A percentile compares a stretch with the other conserved stretches of the same genome.
Conservation (phyloP, 768 basidiomycete species). For the Lactarius sp. region DNA sequence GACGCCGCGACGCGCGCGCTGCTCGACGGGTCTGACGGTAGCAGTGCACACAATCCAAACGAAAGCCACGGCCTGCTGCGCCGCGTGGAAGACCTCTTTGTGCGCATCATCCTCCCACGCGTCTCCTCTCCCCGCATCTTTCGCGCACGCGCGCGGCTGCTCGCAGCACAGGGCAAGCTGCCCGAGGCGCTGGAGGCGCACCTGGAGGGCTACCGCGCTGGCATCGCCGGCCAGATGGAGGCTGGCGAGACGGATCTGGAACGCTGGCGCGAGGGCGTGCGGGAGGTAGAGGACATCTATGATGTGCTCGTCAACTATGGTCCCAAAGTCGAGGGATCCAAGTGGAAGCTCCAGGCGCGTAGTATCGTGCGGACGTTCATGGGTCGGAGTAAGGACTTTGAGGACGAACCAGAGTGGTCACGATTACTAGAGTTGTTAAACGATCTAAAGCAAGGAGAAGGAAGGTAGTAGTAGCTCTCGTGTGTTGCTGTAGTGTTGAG, state of each 20-base stretch:
- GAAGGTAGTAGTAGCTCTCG: background rate
- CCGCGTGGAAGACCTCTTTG: slow-evolving; percentile 69
- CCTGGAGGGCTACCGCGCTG: slow-evolving; percentile 78
- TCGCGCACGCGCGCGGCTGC: slow-evolving; percentile 75
- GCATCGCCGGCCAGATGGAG: slow-evolving; percentile 55
- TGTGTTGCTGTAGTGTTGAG: no score
- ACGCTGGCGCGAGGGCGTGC: slow-evolving; percentile 70
- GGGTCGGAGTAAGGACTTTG: slow-evolving; percentile 79
- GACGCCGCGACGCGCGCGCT: slow-evolving; percentile 69
- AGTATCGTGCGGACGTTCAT: slow-evolving; percentile 87
- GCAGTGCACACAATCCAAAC: slow-evolving; percentile 45
- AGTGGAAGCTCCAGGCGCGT: slow-evolving; percentile 84
- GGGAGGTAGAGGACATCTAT: slow-evolving; percentile 79
- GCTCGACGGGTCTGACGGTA: slow-evolving; percentile 35
- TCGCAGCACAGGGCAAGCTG: slow-evolving; percentile 69
- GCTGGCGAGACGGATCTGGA: slow-evolving; percentile 61
- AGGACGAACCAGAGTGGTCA: slow-evolving; percentile 83
- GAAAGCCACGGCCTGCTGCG: slow-evolving; percentile 62
- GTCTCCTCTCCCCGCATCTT: slow-evolving; percentile 76
- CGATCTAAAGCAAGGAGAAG: slow-evolving; percentile 47
- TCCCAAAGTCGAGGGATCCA: slow-evolving; percentile 51
- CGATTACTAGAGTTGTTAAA: slow-evolving; percentile 60
- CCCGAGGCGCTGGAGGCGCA: slow-evolving; percentile 76
- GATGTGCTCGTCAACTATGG: slow-evolving; percentile 83
- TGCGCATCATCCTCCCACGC: slow-evolving; percentile 73